A percentile compares a stretch with the other conserved stretches of the same genome.
Evolutionary conservation across 331 rosid species (phyloP).

Genomic region (Pyrus hybrid): DNA sequence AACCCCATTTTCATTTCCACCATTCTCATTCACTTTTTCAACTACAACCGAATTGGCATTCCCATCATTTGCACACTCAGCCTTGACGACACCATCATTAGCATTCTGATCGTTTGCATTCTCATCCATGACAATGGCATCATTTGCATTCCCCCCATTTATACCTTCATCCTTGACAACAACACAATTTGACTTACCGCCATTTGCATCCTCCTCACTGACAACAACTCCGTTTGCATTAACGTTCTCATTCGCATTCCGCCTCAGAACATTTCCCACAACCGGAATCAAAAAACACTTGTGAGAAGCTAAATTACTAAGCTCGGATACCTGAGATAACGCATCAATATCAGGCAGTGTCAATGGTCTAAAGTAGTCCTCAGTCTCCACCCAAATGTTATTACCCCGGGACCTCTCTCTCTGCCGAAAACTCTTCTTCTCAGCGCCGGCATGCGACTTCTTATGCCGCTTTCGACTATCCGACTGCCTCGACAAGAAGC

Average conservation of each 20-base stretch:
- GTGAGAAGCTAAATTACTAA: constrained; percentile 27
- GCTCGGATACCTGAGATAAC: constrained; percentile 42
- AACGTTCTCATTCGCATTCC: constrained; percentile 19
- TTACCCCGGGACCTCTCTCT: constrained; percentile 38
- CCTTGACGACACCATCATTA: background rate
- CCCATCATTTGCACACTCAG: constrained; percentile 2
- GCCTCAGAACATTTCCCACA: constrained; percentile 15
- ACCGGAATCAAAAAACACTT: constrained; percentile 46
- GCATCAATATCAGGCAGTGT: constrained; percentile 53
- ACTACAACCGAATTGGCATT: background rate
- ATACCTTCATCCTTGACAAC: background rate
- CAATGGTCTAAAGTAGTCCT: constrained; percentile 70
- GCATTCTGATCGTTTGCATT: constrained; percentile 7
- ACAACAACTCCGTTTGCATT: background rate
- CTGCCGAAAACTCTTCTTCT: constrained; percentile 57
- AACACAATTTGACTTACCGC: background rate
- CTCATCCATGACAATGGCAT: background rate
- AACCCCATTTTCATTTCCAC: constrained; percentile 12
- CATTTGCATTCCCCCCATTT: constrained; percentile 3
- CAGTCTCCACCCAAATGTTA: constrained; percentile 70
- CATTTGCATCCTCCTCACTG: background rate
- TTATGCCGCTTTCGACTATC: constrained; percentile 67
- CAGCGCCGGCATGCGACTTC: constrained; percentile 63
- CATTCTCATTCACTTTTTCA: background rate
- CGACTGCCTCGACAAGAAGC: constrained; percentile 44